Conservation (phyloP, 305 asterid species). For the Ajuga reptans region DNA sequence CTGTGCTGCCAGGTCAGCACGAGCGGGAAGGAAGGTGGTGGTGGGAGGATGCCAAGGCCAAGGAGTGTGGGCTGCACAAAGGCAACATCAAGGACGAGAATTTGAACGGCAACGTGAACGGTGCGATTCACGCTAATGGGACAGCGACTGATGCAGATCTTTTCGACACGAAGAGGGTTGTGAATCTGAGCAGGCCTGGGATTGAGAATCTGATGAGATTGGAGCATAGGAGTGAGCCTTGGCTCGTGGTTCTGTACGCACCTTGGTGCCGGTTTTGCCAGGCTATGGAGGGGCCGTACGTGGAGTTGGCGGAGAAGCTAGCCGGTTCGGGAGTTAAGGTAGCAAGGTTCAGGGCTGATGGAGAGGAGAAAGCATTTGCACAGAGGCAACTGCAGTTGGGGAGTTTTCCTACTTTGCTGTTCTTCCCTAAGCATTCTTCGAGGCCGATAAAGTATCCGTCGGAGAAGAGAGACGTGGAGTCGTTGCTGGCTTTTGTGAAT, state of each 20-base stretch:
- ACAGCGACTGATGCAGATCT: slow-evolving; percentile 35
- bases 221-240: slow-evolving; percentile 65
- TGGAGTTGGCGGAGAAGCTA: slow-evolving; percentile 59
- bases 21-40: slow-evolving; percentile 99
- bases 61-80: slow-evolving; percentile 95
- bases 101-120: slow-evolving; percentile 39
- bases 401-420: slow-evolving; percentile 82
- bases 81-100: slow-evolving; percentile 68
- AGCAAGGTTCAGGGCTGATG: slow-evolving; percentile 83
- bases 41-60: slow-evolving; percentile 98
- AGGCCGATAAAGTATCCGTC: slow-evolving; percentile 68
- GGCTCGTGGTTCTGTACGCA: slow-evolving; percentile 86
- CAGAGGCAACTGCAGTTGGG: slow-evolving; percentile 62
- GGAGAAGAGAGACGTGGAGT: slow-evolving; percentile 79
- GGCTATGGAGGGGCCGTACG: slow-evolving; percentile 79
- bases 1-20: slow-evolving; percentile 88
- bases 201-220: slow-evolving; percentile 70
- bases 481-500: slow-evolving; percentile 73
- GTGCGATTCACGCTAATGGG: slow-evolving; percentile 38
- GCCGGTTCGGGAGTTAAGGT: slow-evolving; percentile 69
- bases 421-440: slow-evolving; percentile 69
- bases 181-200: slow-evolving; percentile 61
- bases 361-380: slow-evolving; percentile 81
- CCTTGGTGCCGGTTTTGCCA: slow-evolving; percentile 97
- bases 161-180: slow-evolving; percentile 39